phyloP scores from a whole-genome alignment of 176 grass and related monocot species.

The Luzula sylvatica region DNA sequence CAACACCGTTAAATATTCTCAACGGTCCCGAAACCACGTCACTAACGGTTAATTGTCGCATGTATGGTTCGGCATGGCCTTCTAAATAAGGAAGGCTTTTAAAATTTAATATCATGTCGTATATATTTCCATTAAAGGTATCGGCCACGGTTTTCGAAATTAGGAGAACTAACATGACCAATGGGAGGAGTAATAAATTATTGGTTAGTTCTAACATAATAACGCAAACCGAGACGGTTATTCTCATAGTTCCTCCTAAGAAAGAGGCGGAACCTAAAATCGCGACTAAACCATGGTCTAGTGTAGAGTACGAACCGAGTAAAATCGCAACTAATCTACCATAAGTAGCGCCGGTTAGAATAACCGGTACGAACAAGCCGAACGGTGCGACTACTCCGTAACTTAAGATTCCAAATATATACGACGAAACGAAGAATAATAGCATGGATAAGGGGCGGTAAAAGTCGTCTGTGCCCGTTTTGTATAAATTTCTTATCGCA shows the following conservation, averaged over 20 bases:
- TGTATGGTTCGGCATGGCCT: constrained; percentile 79
- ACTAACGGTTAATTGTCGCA: constrained; percentile 72
- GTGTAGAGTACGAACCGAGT: constrained; percentile 33
- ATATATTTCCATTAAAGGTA: constrained; percentile 80
- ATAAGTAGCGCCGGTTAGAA: constrained; percentile 86
- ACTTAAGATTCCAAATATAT: constrained; percentile 65
- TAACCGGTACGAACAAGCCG: constrained; percentile 76
- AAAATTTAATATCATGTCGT: constrained; percentile 62
- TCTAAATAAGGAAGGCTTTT: constrained; percentile 87
- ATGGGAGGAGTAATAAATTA: constrained; percentile 79
- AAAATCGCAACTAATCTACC: constrained; percentile 64
- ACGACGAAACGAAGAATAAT: constrained; percentile 58
- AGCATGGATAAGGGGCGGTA: constrained; percentile 59
- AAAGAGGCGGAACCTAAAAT: constrained; percentile 88
- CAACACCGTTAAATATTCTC: constrained; percentile 49
- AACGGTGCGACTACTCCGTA: constrained; percentile 89
- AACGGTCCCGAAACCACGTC: constrained; percentile 65
- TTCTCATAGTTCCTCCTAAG: constrained; percentile 76
- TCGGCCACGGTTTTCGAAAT: constrained; percentile 86
- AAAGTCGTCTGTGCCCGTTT: constrained; percentile 56
- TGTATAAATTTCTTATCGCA: constrained; percentile 77
- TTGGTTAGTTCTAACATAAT: constrained; percentile 87
- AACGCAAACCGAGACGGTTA: constrained; percentile 85
- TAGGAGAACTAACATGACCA: constrained; percentile 85
- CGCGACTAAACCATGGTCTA: constrained; percentile 87